Percentiles rank a stretch among this genome's conserved stretches.
These are phyloP conservation scores for Botrytis hyacinthi DNA, from an alignment of 2,329 filamentous ascomycete species.

Conservation along the genomic window DNA sequence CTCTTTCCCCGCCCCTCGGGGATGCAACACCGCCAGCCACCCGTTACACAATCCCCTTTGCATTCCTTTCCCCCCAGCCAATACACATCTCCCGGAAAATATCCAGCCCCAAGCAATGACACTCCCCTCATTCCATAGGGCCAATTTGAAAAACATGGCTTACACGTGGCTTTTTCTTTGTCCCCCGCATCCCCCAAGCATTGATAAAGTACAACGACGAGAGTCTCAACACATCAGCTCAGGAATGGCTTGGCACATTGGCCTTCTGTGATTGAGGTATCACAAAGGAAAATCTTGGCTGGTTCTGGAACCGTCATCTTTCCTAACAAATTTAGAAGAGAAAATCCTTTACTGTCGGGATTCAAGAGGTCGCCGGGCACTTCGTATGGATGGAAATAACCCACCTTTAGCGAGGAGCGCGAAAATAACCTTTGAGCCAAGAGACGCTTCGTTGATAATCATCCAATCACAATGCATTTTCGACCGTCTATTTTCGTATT, in stretches of 20 bases:
- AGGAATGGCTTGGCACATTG: background rate
- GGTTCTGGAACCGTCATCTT: background rate
- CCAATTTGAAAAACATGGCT: background rate
- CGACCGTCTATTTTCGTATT: background rate
- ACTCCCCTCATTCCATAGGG: constrained; percentile 8
- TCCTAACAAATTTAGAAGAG: background rate
- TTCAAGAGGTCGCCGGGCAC: background rate
- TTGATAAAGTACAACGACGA: background rate
- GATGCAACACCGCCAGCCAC: background rate
- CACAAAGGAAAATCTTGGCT: constrained; percentile 1
- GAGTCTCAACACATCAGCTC: background rate
- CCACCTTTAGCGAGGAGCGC: background rate
- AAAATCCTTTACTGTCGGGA: background rate
- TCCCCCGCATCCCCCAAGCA: background rate
- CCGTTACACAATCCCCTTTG: background rate
- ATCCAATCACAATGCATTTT: background rate
- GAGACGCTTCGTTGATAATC: background rate
- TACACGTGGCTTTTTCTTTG: constrained; percentile 5
- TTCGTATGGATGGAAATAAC: background rate
- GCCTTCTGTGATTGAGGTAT: background rate
- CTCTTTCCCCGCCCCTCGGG: background rate
- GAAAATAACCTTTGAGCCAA: background rate
- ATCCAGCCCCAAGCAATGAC: constrained; percentile 6
- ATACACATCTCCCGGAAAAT: background rate
- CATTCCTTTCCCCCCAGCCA: background rate